Evolutionary conservation across 2,329 filamentous ascomycete species (phyloP).

Genomic region (Verruconis gallopava): DNA sequence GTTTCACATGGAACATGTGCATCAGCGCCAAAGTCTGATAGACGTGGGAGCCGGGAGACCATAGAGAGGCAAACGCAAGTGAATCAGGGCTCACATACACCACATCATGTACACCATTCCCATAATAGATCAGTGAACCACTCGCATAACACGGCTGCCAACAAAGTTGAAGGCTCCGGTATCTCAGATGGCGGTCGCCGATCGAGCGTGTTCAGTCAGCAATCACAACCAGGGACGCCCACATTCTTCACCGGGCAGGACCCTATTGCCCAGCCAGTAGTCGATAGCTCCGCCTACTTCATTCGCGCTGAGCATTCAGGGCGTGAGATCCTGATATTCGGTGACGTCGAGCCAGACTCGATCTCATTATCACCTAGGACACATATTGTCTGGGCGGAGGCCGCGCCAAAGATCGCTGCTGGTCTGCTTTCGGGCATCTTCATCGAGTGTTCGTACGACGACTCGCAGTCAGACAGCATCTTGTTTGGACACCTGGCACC

Average conservation of each 20-base stretch:
- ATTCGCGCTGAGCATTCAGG: slow-evolving; percentile 51
- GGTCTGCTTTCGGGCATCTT: slow-evolving; percentile 70
- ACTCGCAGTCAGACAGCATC: slow-evolving; percentile 60
- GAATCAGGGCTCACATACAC: background rate
- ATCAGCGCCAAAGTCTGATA: slow-evolving; percentile 33
- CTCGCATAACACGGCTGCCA: background rate
- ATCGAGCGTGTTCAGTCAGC: slow-evolving; percentile 8
- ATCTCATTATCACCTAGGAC: slow-evolving; percentile 74
- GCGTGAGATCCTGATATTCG: slow-evolving; percentile 77
- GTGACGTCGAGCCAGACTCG: slow-evolving; percentile 87
- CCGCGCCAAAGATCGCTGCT: slow-evolving; percentile 67
- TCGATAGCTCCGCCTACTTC: slow-evolving; percentile 88
- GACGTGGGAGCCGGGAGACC: background rate
- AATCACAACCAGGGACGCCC: slow-evolving; percentile 12
- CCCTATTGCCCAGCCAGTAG: slow-evolving; percentile 36
- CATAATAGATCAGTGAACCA: background rate
- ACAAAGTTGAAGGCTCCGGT: background rate
- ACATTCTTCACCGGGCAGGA: background rate
- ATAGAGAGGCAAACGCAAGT: background rate
- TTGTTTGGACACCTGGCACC: slow-evolving; percentile 87
- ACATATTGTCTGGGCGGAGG: slow-evolving; percentile 71
- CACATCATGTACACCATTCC: background rate
- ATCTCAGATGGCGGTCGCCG: background rate
- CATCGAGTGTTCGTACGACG: slow-evolving; percentile 90
- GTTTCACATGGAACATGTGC: slow-evolving; percentile 87